A percentile compares a stretch with the other conserved stretches of the same genome.
Conservation (phyloP, 129 eudicot species). For the Flaveria sonorensis region DNA sequence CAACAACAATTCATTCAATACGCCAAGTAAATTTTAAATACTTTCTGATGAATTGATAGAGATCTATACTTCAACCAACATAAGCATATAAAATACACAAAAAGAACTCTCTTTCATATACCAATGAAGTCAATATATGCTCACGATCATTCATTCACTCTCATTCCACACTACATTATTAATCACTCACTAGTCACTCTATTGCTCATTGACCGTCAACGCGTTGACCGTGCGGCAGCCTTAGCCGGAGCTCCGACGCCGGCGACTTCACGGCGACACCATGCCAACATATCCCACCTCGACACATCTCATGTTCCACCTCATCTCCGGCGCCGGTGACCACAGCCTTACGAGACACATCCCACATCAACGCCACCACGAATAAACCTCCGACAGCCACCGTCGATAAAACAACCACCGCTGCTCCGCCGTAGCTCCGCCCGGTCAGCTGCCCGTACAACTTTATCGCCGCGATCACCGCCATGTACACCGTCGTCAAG, state of each 20-base stretch:
- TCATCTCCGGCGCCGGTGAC: conserved; percentile 23
- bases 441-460: conserved; percentile 53
- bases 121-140: no score
- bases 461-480: conserved; percentile 61
- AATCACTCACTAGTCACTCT: neutral
- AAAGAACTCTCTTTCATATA: no score
- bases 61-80: no score
- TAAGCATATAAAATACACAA: no score
- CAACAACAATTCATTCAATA: no score
- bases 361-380: conserved; percentile 61
- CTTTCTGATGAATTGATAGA: no score
- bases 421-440: conserved; percentile 57
- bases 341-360: conserved; percentile 67
- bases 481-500: conserved; percentile 57
- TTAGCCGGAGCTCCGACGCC: conserved; percentile 65
- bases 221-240: conserved; percentile 53
- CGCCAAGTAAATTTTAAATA: no score
- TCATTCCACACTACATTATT: neutral
- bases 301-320: conserved; percentile 53
- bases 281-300: conserved; percentile 90
- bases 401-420: conserved; percentile 60
- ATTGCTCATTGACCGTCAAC: conserved; percentile 19
- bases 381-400: conserved; percentile 50
- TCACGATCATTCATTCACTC: no score
- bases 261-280: conserved; percentile 79